Evolutionary conservation across 2,329 filamentous ascomycete genomes (phyloP).

Genomic region (Cladorrhinum sp.): DNA sequence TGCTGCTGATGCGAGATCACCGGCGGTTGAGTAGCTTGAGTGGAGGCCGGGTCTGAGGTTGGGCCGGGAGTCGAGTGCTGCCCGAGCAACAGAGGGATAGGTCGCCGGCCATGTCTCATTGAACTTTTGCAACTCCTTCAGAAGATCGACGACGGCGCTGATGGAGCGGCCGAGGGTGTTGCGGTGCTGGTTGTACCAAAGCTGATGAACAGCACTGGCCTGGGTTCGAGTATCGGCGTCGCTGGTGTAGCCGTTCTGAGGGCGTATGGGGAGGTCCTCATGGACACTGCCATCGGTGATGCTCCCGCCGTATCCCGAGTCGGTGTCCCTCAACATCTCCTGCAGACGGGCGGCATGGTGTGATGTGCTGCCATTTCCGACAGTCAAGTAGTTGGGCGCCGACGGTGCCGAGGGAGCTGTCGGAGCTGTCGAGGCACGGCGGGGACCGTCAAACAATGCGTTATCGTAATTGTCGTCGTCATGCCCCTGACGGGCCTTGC

Average conservation of each 20-base stretch:
- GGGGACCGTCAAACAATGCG: constrained; percentile 5
- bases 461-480: constrained; percentile 30
- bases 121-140: constrained; percentile 81
- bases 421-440: constrained; percentile 20
- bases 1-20: constrained; percentile 42
- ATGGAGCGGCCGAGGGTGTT: constrained; percentile 85
- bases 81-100: constrained; percentile 79
- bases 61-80: constrained; percentile 45
- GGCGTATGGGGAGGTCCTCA: constrained; percentile 45
- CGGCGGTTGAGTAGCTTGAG: constrained; percentile 60
- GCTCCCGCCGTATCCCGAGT: constrained; percentile 86
- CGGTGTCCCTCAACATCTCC: constrained; percentile 70
- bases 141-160: constrained; percentile 76
- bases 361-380: constrained; percentile 77
- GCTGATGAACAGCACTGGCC: constrained; percentile 82
- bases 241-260: constrained; percentile 38
- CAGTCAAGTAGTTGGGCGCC: constrained; percentile 68
- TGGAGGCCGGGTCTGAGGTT: constrained; percentile 59
- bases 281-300: constrained; percentile 56
- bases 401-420: constrained; percentile 15
- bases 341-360: constrained; percentile 79
- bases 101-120: constrained; percentile 92
- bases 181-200: constrained; percentile 92
- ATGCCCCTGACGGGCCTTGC: constrained; percentile 43
- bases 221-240: constrained; percentile 66